Evolutionary conservation across 345 rosid genomes (phyloP).

Genomic region (Aquilaria yunnanensis): DNA sequence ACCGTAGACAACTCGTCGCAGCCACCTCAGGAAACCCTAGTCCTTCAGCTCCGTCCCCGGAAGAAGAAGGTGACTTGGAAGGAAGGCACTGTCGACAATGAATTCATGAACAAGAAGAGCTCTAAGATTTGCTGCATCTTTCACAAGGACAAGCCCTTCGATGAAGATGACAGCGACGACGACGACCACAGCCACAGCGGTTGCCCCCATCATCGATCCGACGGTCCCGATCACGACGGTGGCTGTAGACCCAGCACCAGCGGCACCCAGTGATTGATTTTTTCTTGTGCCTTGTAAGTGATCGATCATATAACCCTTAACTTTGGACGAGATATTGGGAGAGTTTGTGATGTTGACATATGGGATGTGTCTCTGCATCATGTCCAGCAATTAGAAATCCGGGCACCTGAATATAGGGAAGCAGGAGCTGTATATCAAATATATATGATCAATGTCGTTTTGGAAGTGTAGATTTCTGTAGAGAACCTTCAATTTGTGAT

Average conservation of each 20-base stretch:
- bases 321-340: no score
- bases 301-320: no score
- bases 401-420: no score
- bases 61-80: slow-evolving; percentile 97
- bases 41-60: slow-evolving; percentile 55
- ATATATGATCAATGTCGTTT: no score
- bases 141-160: slow-evolving; percentile 90
- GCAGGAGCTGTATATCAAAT: no score
- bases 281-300: background rate
- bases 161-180: slow-evolving; percentile 83
- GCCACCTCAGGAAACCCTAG: slow-evolving; percentile 39
- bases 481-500: no score
- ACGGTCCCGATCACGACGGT: slow-evolving; percentile 17
- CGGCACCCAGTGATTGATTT: slow-evolving; percentile 2
- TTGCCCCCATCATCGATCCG: slow-evolving; percentile 15
- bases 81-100: slow-evolving; percentile 93
- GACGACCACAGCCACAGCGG: slow-evolving; percentile 38
- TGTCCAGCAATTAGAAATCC: no score
- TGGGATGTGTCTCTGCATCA: no score
- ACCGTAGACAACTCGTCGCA: slow-evolving; percentile 38
- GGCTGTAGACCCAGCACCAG: slow-evolving; percentile 10
- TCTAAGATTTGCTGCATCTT: slow-evolving; percentile 97
- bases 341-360: no score
- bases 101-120: slow-evolving; percentile 92
- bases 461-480: no score